Base-by-base conservation (phyloP, 805 yeast genomes). In the Candida ponderosae region DNA sequence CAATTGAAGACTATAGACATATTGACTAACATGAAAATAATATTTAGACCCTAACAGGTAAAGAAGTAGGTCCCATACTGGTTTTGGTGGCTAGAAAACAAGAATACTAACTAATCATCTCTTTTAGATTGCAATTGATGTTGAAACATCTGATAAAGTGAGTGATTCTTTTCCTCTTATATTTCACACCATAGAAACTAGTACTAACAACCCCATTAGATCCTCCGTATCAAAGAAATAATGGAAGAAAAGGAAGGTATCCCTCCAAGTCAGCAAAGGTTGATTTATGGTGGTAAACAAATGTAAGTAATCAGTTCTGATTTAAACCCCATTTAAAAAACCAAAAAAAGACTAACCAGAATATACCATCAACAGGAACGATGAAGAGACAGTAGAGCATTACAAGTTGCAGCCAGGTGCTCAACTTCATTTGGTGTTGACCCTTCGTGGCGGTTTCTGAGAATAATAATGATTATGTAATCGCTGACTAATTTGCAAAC, bases 241-340 rank as follows among this genome's bases (percentile, higher is more conserved):
- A 76, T 90, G 65, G 97, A 93, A 59, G 96, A 90, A 54, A 86
- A 86, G 51, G 97, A 90, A 58, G 98, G 97, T 2, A 90, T 90
- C 39, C 96, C 97, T 3, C 97, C 97, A 10, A 78, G 84, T 23
- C 98, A 90, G 63, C 98, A 93, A 62, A 76, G 96, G 48, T 76
- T 90, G 46, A 81, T 90, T 51, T 87, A 74, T 62, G 79, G 83
- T 39, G 98, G 98, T 17, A 84, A 86, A 48, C 97, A 90, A 65
- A 73, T 90, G 81, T 75, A 65, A 57, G 83, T 70, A 39, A n/a
- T 20, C n/a, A 17, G 6, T 11, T 9, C 16, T 10, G 11, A 18
- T n/a, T 8, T 14, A 32, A 8, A 21, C 26, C 17, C 21, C 15
- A 38, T 31, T 8, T 18, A 11, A 16, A 19, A 16, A 4, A 27